A percentile compares a stretch with the other conserved stretches of the same genome.
Conservation (phyloP, 1,284 basidiomycete species). For the Porogramme epimiltina region DNA sequence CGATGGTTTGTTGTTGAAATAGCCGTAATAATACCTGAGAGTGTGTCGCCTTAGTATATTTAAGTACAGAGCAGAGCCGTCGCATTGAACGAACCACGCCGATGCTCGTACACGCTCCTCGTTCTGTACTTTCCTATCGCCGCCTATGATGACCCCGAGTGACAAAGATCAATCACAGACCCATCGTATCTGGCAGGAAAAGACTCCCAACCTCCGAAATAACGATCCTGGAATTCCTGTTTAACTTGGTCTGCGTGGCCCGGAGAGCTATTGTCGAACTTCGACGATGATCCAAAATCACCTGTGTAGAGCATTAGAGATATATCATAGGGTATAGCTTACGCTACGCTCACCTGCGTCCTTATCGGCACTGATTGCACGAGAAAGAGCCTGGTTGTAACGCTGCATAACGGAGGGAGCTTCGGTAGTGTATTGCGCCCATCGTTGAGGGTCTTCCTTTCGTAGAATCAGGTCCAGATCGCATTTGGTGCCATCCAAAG, state of each 20-base stretch:
- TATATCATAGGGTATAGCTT: not conserved
- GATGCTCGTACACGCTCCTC: constrained; percentile 22
- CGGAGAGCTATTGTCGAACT: not conserved
- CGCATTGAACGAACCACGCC: constrained; percentile 19
- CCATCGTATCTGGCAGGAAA: not conserved
- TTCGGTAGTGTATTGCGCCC: constrained; percentile 11
- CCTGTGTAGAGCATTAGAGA: not conserved
- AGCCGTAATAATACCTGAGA: constrained; percentile 24
- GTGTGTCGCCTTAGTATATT: not conserved
- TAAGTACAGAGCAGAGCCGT: not conserved
- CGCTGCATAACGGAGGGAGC: constrained; percentile 10
- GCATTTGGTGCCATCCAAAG: constrained; percentile 1
- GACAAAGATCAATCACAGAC: constrained; percentile 11
- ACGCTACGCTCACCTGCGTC: constrained; percentile 3
- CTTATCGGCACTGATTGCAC: constrained; percentile 14
- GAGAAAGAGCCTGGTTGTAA: constrained; percentile 13
- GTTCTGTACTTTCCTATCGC: constrained; percentile 1
- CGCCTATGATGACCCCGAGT: constrained; percentile 9
- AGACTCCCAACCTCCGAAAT: constrained; percentile 24
- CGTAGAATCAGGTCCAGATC: constrained; percentile 15
- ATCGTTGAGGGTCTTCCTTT: constrained; percentile 9
- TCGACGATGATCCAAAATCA: not conserved
- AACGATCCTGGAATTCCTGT: constrained; percentile 11
- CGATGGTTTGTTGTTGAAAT: constrained; percentile 15
- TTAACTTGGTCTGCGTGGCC: constrained; percentile 11